Evolutionary conservation across 1,139 yeast genomes (phyloP), one percentile per base, ranked within the genome.

Genomic region (Sugiyamaella novakii): DNA sequence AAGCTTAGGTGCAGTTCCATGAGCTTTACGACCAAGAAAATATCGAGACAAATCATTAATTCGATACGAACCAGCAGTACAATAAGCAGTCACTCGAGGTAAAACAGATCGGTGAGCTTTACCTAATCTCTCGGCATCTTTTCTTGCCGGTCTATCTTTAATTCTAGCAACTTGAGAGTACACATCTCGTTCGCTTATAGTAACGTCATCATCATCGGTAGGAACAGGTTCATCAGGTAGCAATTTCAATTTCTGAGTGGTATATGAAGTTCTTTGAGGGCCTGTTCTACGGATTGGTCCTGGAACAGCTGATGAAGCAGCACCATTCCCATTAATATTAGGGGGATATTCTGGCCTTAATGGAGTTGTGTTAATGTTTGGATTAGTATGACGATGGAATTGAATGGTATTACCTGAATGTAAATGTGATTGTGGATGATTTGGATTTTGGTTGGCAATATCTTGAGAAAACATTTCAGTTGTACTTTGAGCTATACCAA

Each of bases 101-200:
- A 72, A 59, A 58, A 66, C 54, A 12, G 68, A 64, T 53, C 98
- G 75, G 64, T 92, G 97, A 57, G 87, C 86, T 63, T 89, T 91
- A 5, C 97, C 96, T 52, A 92, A 73, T 36, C 91, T 79, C 64
- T 89, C 97, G 0, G 98, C 98, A 73, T 92, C 98, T 57, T 84
- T 84, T 56, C 98, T 74, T 0, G 98, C 98, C 1, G 94, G 84
- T n/a, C 85, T 78, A 56, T 92, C 97, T 36, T 85, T 88, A 56
- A 91, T 91, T 52, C 87, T 76, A 49, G 84, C 83, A 10, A 87
- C 89, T 59, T 87, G 95, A 0, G 95, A 83, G 59, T 87, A 87
- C 1, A 86, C 92, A 27, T 81, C 82, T 24, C 78, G 69, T 24
- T 72, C 75, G 10, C 69, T 71, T n/a, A 29, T 36, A 25, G 72